phyloP scores from a whole-genome alignment of 75 land plant genomes.

The Pinus tabuliformis region DNA sequence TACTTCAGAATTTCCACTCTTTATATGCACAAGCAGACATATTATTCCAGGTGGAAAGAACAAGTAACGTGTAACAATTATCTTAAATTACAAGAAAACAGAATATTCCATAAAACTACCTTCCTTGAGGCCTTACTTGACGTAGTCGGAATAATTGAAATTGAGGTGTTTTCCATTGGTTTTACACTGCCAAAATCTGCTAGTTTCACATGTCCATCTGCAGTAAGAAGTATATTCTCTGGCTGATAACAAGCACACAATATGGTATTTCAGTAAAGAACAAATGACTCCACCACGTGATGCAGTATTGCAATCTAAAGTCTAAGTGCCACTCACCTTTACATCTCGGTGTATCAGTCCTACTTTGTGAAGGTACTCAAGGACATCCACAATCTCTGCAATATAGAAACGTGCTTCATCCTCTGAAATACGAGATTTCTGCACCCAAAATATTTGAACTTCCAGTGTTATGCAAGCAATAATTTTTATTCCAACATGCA shows the following conservation, averaged over 20 bases:
- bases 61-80: background rate
- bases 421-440: slow-evolving; percentile 82
- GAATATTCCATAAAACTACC: slow-evolving; percentile 4
- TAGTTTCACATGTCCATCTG: slow-evolving; percentile 93
- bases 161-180: slow-evolving; percentile 62
- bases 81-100: background rate
- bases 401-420: slow-evolving; percentile 92
- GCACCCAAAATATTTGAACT: slow-evolving; percentile 13
- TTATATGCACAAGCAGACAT: background rate
- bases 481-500: background rate
- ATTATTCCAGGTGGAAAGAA: background rate
- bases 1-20: background rate
- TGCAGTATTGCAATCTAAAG: background rate
- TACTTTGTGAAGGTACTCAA: slow-evolving; percentile 87
- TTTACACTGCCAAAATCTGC: slow-evolving; percentile 99
- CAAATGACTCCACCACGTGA: background rate
- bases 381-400: slow-evolving; percentile 91
- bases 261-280: background rate
- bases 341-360: slow-evolving; percentile 97
- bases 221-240: slow-evolving; percentile 85
- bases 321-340: slow-evolving; percentile 53
- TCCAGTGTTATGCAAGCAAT: background rate
- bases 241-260: slow-evolving; percentile 59
- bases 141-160: slow-evolving; percentile 64
- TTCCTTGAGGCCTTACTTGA: slow-evolving; percentile 35